A percentile compares a stretch with the other conserved stretches of the same genome.
phyloP scores from a whole-genome alignment of 331 rosid genomes.

The Stylosanthes scabra region DNA sequence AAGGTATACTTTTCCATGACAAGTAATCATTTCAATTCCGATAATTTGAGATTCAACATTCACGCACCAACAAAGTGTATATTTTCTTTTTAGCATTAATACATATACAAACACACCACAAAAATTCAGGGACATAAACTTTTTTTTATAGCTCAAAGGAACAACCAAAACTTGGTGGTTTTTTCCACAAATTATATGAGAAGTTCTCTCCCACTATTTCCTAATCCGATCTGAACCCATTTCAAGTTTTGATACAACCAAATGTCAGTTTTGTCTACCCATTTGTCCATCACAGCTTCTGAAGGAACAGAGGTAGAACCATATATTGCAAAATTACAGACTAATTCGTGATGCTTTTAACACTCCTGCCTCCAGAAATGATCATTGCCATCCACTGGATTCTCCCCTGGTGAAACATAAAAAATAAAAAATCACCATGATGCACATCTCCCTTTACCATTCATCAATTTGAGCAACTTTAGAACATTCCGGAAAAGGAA shows the following conservation, averaged over 20 bases:
- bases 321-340: constrained; percentile 44
- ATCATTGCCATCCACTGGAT: constrained; percentile 34
- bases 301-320: constrained; percentile 44
- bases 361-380: constrained; percentile 42
- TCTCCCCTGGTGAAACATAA: constrained; percentile 22
- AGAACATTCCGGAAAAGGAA: constrained; percentile 32
- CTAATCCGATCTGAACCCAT: constrained; percentile 41
- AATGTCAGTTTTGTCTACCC: constrained; percentile 39
- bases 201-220: constrained; percentile 38
- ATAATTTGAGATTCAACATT: constrained; percentile 19
- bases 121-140: constrained; percentile 27
- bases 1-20: neutral
- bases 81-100: constrained; percentile 20
- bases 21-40: constrained; percentile 10
- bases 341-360: constrained; percentile 65
- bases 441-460: constrained; percentile 36
- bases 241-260: constrained; percentile 45
- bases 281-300: constrained; percentile 40
- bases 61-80: neutral
- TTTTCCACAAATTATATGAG: constrained; percentile 44
- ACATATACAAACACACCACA: constrained; percentile 37
- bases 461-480: constrained; percentile 47
- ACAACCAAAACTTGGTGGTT: constrained; percentile 47
- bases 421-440: constrained; percentile 33
- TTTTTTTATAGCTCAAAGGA: constrained; percentile 34